Evolutionary conservation across 2,329 filamentous ascomycete species (phyloP).

Genomic region (Zasmidium angulare): DNA sequence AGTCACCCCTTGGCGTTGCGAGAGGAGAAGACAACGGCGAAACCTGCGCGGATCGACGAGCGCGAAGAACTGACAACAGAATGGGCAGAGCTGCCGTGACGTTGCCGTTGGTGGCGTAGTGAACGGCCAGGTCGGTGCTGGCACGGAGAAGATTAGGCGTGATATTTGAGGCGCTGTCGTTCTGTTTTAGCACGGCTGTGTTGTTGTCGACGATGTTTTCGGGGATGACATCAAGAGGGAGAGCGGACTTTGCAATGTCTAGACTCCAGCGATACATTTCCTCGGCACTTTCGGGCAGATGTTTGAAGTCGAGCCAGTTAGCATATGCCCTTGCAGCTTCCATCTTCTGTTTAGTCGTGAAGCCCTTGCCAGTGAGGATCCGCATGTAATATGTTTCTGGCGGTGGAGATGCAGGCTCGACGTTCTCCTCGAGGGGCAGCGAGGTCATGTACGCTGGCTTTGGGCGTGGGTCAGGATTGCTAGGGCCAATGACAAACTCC

Average conservation of each 20-base stretch:
- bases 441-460: conserved; percentile 63
- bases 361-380: conserved; percentile 76
- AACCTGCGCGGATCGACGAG: conserved; percentile 62
- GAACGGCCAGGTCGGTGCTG: conserved; percentile 74
- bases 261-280: conserved; percentile 75
- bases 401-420: conserved; percentile 64
- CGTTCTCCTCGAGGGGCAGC: conserved; percentile 73
- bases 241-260: conserved; percentile 65
- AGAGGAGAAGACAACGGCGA: conserved; percentile 32
- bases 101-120: conserved; percentile 70
- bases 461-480: conserved; percentile 76
- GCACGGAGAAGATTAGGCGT: conserved; percentile 69
- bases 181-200: conserved; percentile 55
- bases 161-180: conserved; percentile 56
- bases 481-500: conserved; percentile 75
- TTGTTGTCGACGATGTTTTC: conserved; percentile 57
- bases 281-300: conserved; percentile 62
- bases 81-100: conserved; percentile 73
- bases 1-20: conserved; percentile 18
- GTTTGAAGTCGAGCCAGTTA: conserved; percentile 80
- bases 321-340: conserved; percentile 81
- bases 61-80: conserved; percentile 79
- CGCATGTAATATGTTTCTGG: conserved; percentile 80
- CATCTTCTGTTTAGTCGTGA: conserved; percentile 74
- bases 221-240: conserved; percentile 34